phyloP scores from a whole-genome alignment of 305 asterid genomes.

The Fraxinus albicans region DNA sequence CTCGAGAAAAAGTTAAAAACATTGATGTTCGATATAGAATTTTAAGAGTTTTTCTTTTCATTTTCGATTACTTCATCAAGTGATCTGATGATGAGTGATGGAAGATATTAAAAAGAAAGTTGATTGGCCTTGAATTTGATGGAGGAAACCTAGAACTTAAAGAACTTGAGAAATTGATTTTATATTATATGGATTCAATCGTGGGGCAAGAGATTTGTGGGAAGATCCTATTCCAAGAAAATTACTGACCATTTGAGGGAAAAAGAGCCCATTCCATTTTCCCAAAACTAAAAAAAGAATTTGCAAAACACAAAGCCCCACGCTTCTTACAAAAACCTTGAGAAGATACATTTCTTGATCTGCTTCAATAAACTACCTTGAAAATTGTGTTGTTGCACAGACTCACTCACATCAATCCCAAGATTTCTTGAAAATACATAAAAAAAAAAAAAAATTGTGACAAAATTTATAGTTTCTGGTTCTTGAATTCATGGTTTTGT shows the following conservation, averaged over 20 bases:
- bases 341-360: constrained; percentile 44
- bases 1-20: not conserved
- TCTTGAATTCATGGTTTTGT: not conserved
- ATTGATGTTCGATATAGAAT: not conserved
- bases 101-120: not conserved
- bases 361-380: constrained; percentile 32
- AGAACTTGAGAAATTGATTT: not conserved
- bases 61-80: not conserved
- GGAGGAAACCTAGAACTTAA: not conserved
- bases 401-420: constrained; percentile 45
- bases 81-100: not conserved
- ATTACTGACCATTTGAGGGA: not conserved
- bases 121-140: not conserved
- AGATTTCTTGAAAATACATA: not conserved
- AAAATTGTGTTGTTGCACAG: constrained; percentile 30
- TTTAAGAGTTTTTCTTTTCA: not conserved
- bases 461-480: not conserved
- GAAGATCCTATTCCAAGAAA: not conserved
- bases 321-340: constrained; percentile 48
- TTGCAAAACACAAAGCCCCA: constrained; percentile 36
- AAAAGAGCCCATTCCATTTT: constrained; percentile 23
- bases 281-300: constrained; percentile 32
- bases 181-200: not conserved
- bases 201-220: not conserved
- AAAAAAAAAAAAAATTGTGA: not conserved